Evolutionary conservation across 2,329 filamentous ascomycete species (phyloP).

Genomic region (Hymenoscyphus salicellus): DNA sequence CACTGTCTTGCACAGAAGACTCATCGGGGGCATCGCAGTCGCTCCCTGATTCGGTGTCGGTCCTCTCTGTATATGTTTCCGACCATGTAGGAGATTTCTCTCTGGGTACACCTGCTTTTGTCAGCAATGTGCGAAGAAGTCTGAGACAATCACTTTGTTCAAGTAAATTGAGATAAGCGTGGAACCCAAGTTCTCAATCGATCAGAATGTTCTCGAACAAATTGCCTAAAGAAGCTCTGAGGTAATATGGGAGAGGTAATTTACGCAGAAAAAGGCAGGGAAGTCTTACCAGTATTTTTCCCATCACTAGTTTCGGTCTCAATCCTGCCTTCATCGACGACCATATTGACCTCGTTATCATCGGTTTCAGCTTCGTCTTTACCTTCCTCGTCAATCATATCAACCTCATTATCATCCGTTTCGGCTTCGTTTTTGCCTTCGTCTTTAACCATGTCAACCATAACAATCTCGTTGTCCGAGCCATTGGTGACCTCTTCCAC

Average conservation of each 20-base stretch:
- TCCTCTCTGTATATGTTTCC: neutral
- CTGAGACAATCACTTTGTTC: too few relatives aligned
- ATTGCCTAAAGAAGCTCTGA: too few relatives aligned
- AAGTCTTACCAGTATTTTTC: neutral
- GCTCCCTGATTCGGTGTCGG: neutral
- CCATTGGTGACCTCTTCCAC: neutral
- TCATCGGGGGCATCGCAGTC: neutral
- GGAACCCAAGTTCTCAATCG: too few relatives aligned
- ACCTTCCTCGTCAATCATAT: neutral
- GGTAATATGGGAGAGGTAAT: too few relatives aligned
- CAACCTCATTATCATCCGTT: neutral
- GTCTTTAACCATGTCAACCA: neutral
- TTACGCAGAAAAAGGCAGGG: neutral
- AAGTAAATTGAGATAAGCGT: too few relatives aligned
- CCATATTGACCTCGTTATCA: neutral
- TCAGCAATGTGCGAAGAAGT: too few relatives aligned
- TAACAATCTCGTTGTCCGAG: neutral
- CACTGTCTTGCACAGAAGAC: neutral
- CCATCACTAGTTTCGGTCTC: neutral
- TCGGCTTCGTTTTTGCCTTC: neutral
- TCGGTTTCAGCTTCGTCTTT: neutral
- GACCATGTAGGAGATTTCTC: too few relatives aligned
- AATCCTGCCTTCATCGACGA: too few relatives aligned
- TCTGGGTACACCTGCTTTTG: too few relatives aligned
- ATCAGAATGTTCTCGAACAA: too few relatives aligned